Evolutionary conservation across 2,329 filamentous ascomycete species (phyloP), one percentile per base, ranked within the genome.

Genomic region (Stagonosporopsis cucurbitacearum): DNA sequence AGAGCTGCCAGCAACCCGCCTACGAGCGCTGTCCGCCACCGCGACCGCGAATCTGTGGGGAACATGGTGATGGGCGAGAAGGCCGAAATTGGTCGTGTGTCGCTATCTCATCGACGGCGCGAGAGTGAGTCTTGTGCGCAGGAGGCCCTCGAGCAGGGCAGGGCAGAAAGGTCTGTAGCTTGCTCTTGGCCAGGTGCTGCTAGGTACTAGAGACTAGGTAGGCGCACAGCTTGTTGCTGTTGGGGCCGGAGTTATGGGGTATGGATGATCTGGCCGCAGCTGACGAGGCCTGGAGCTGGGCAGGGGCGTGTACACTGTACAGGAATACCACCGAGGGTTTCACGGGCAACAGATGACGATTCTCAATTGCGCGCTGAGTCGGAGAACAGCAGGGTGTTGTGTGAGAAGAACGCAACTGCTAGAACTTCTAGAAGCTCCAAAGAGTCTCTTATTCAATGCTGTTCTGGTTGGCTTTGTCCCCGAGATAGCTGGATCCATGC

Each of bases 41-140:
- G 66, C 50, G 67, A 65, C 39, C 61, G 62, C 26, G 62, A 54
- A 50, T 62, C 61, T 68, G 66, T 66, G 53, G 60, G 65, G 48
- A 67, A 59, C 66, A 67, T 69, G 44, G 55, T 60, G 48, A 60
- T 50, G 42, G 44, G 61, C 60, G 46, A 44, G 54, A 32, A 47
- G 44, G 62, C 58, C 64, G 60, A 65, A 47, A 50, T 59, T 47
- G 58, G 56, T 57, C 59, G 56, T 64, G 63, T 57, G 62, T 71
- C 48, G 66, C 71, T 75, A 74, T 74, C 60, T 67, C 74, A 76
- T 75, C 63, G 65, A 60, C 25, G 50, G 48, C 41, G 51, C 47
- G 39, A 22, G 45, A 28, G 15, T 26, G 20, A 23, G 8, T 30
- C 1, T 8, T 37, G 20, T 26, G 41, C 19, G 41, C 28, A 50